Evolutionary conservation across 148 eudicot species (phyloP).

Genomic region (Nyssa sinensis): DNA sequence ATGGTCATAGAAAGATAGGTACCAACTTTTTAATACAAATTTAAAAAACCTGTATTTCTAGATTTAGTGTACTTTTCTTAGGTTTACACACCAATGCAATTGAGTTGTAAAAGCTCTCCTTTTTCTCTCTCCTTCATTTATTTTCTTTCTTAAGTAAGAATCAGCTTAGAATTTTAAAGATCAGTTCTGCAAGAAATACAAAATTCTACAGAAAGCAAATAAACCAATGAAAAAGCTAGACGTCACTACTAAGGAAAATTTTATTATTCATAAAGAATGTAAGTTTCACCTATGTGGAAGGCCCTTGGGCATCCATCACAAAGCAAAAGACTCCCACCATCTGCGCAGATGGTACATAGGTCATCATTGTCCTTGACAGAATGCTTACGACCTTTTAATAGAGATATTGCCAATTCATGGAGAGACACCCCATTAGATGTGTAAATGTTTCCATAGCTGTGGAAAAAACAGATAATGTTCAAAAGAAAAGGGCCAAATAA

Average conservation of each 20-base stretch:
- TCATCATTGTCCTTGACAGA: slow-evolving; percentile 70
- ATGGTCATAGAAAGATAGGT: not conserved
- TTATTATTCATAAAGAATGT: not conserved
- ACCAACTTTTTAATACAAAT: not conserved
- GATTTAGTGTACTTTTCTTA: not conserved
- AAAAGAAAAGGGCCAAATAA: not conserved
- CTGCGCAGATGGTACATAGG: slow-evolving; percentile 77
- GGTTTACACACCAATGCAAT: not conserved
- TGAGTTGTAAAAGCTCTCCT: not conserved
- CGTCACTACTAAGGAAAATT: not conserved
- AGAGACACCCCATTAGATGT: slow-evolving; percentile 96
- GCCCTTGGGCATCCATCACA: slow-evolving; percentile 98
- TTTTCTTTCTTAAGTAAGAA: not conserved
- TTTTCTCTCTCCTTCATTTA: not conserved
- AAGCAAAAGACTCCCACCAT: slow-evolving; percentile 88
- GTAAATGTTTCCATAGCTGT: slow-evolving; percentile 80
- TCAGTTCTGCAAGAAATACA: not conserved
- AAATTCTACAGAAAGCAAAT: not conserved
- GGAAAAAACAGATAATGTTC: slow-evolving; percentile 1
- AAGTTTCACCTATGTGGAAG: slow-evolving; percentile 69
- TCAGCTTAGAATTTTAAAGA: not conserved
- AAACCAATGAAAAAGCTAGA: not conserved
- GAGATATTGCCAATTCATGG: slow-evolving; percentile 76
- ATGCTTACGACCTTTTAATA: slow-evolving; percentile 53
- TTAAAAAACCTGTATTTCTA: not conserved